Evolutionary conservation across 352 stramenopile genomes (phyloP).

Genomic region (Plasmopara halstedii): DNA sequence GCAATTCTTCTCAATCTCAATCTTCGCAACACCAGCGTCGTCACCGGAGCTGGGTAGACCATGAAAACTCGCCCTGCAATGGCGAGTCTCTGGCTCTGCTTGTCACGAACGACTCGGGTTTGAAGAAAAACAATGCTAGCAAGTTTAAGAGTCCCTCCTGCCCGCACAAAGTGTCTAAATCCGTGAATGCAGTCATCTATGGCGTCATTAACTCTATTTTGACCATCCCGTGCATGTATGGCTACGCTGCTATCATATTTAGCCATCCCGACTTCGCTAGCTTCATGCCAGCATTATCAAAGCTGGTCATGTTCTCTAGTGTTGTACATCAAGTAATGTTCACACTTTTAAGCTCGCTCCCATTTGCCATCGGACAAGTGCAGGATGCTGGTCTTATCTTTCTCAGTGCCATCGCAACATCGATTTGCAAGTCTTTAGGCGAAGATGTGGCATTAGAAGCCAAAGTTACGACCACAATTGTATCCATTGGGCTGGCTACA

Average conservation of each 20-base stretch:
- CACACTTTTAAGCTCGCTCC: constrained; percentile 85
- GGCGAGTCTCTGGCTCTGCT: constrained; percentile 28
- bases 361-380: constrained; percentile 97
- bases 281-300: constrained; percentile 88
- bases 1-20: constrained; percentile 6
- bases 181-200: constrained; percentile 75
- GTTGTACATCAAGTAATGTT: constrained; percentile 92
- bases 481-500: constrained; percentile 90
- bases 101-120: constrained; percentile 6
- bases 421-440: constrained; percentile 75
- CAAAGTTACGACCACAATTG: constrained; percentile 90
- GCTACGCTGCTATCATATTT: constrained; percentile 96
- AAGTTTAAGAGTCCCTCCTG: background rate
- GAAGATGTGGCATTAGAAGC: constrained; percentile 50
- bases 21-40: constrained; percentile 13
- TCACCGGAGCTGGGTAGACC: constrained; percentile 32
- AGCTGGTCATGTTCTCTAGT: constrained; percentile 95
- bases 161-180: constrained; percentile 18
- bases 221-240: constrained; percentile 91
- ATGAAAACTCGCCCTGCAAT: constrained; percentile 12
- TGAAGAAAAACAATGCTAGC: background rate
- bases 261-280: constrained; percentile 81
- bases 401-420: constrained; percentile 91
- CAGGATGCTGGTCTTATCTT: constrained; percentile 99
- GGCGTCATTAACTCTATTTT: constrained; percentile 92